phyloP scores from a whole-genome alignment of 306 rosid genomes.

The Trifolium pratense region DNA sequence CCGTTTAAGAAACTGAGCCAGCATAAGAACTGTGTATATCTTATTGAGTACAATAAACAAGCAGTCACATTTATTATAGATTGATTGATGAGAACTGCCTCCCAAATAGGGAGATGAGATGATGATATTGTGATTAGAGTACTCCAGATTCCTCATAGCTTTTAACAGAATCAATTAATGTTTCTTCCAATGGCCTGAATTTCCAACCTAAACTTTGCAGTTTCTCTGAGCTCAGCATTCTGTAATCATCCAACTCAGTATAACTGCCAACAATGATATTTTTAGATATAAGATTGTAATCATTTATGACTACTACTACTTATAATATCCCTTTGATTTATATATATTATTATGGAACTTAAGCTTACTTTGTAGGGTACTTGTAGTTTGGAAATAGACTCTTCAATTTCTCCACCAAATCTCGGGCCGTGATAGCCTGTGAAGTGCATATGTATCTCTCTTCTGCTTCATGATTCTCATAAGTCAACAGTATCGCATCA shows the following conservation, averaged over 20 bases:
- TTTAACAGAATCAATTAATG: no score
- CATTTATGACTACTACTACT: neutral
- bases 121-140: no score
- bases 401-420: slow-evolving; percentile 63
- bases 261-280: slow-evolving; percentile 47
- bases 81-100: no score
- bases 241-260: slow-evolving; percentile 42
- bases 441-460: slow-evolving; percentile 73
- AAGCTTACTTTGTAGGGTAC: slow-evolving; percentile 66
- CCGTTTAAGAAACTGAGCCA: no score
- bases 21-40: no score
- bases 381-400: slow-evolving; percentile 62
- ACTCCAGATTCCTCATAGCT: no score
- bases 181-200: no score
- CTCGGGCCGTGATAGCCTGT: slow-evolving; percentile 40
- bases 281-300: neutral
- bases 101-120: no score
- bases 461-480: slow-evolving; percentile 72
- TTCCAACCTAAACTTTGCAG: slow-evolving; percentile 54
- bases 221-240: slow-evolving; percentile 54
- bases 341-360: slow-evolving; percentile 29
- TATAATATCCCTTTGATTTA: no score
- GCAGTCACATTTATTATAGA: no score
- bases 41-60: no score
- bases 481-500: neutral